Conservation (phyloP, 2,329 filamentous ascomycete species). For the Pseudogymnoascus sp. region DNA sequence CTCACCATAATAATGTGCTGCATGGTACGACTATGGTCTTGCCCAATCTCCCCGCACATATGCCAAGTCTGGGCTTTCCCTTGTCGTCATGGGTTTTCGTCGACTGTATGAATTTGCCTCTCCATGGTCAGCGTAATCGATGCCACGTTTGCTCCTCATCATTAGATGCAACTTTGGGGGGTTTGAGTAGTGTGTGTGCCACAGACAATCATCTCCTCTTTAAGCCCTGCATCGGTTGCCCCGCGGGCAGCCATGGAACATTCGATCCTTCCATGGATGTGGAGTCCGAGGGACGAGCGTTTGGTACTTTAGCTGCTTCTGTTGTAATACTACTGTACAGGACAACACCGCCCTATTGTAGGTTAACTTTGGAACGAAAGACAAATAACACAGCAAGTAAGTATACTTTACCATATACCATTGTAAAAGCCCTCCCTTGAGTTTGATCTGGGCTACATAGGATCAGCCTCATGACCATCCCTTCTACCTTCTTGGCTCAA, state of each 20-base stretch:
- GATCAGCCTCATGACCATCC: background rate
- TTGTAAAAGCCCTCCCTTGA: background rate
- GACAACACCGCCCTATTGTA: background rate
- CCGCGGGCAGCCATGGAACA: background rate
- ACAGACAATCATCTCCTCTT: background rate
- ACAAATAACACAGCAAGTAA: background rate
- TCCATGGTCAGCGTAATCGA: background rate
- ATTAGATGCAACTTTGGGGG: background rate
- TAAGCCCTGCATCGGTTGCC: background rate
- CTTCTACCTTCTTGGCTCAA: background rate
- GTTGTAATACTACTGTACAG: too few species aligned
- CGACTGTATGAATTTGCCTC: background rate
- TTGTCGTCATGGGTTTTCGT: background rate
- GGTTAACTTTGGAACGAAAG: background rate
- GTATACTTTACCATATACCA: background rate
- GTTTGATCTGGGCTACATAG: background rate
- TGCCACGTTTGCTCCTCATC: background rate
- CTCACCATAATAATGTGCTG: slow-evolving; percentile 4
- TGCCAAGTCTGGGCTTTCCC: background rate
- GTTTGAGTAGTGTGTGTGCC: background rate
- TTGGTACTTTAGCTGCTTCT: background rate
- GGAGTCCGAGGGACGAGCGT: background rate
- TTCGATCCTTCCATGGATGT: background rate
- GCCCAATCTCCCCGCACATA: slow-evolving; percentile 31
- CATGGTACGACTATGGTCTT: slow-evolving; percentile 36